A percentile compares a stretch with the other conserved stretches of the same genome.
phyloP scores from a whole-genome alignment of 2,329 filamentous ascomycete species.

The Pyrenophora graminea region DNA sequence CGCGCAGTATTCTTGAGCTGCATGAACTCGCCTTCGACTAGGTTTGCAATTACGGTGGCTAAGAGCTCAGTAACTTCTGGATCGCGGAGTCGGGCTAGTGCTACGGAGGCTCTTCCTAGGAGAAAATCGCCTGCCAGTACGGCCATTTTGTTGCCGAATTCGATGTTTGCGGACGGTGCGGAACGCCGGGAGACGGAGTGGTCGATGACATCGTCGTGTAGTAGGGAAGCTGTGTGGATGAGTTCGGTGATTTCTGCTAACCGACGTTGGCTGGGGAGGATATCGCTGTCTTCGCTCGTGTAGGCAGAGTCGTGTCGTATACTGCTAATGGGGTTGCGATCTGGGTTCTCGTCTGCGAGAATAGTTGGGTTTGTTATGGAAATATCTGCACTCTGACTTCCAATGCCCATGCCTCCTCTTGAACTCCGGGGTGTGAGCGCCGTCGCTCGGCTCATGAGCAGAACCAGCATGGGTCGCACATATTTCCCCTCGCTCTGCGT shows the following conservation, averaged over 20 bases:
- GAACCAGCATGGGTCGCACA: conserved; percentile 88
- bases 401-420: conserved; percentile 23
- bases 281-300: conserved; percentile 61
- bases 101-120: conserved; percentile 88
- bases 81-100: conserved; percentile 84
- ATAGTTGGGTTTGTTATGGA: conserved; percentile 64
- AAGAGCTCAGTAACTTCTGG: conserved; percentile 93
- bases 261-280: conserved; percentile 89
- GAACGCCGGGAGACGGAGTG: conserved; percentile 84
- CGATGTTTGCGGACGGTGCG: conserved; percentile 84
- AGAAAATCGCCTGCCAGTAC: conserved; percentile 97
- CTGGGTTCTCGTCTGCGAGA: conserved; percentile 78
- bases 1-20: conserved; percentile 94
- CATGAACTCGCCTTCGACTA: conserved; percentile 99
- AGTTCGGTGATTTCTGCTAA: conserved; percentile 96
- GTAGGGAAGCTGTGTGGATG: conserved; percentile 92
- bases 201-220: conserved; percentile 98
- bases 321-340: conserved; percentile 56
- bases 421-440: conserved; percentile 70
- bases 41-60: conserved; percentile 93
- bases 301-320: conserved; percentile 53
- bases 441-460: conserved; percentile 95
- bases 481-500: conserved; percentile 97
- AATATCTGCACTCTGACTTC: conserved; percentile 55
- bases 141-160: conserved; percentile 99